phyloP scores from a whole-genome alignment of 2,329 filamentous ascomycete genomes.

The Ceratocystis cacaofunesta region DNA sequence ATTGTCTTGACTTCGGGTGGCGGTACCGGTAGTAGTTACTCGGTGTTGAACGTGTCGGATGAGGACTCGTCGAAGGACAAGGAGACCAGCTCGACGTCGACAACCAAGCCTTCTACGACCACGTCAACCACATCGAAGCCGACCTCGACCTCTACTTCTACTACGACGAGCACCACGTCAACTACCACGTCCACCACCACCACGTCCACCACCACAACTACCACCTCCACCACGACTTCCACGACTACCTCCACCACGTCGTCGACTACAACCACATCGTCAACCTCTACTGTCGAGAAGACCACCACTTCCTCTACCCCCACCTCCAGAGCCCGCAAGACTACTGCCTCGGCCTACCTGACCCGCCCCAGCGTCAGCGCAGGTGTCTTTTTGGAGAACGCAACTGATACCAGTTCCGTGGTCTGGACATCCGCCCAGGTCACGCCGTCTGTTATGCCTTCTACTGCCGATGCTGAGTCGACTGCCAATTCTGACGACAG shows the following conservation, averaged over 20 bases:
- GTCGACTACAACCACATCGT: constrained; percentile 18
- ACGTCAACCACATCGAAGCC: constrained; percentile 18
- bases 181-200: constrained; percentile 16
- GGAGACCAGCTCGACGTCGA: constrained; percentile 16
- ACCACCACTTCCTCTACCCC: constrained; percentile 17
- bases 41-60: not conserved
- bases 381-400: constrained; percentile 42
- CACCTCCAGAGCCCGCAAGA: constrained; percentile 15
- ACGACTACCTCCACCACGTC: constrained; percentile 16
- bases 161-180: constrained; percentile 18
- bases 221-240: constrained; percentile 2
- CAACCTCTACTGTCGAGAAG: constrained; percentile 15
- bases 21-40: constrained; percentile 24
- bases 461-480: not conserved
- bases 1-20: constrained; percentile 46
- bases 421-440: not conserved
- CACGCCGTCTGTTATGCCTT: constrained; percentile 10
- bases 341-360: constrained; percentile 19
- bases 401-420: constrained; percentile 22
- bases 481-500: constrained; percentile 2
- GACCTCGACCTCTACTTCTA: constrained; percentile 23
- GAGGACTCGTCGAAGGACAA: constrained; percentile 7
- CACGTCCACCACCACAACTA: constrained; percentile 13
- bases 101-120: constrained; percentile 14
- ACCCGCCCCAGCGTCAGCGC: constrained; percentile 24